phyloP scores from a whole-genome alignment of 306 rosid genomes.

The Quercus robur region DNA sequence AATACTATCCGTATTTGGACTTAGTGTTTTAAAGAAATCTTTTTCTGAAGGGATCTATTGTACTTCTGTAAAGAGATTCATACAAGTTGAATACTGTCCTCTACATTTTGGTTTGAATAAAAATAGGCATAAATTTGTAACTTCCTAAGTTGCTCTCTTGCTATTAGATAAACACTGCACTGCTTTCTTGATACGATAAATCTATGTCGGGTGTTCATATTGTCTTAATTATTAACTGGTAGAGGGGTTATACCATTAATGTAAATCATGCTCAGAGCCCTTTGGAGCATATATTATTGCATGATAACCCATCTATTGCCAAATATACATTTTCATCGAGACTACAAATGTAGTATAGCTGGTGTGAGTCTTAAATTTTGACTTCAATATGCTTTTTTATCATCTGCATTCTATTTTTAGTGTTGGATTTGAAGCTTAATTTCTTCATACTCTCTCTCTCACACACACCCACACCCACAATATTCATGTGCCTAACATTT shows the following conservation, averaged over 20 bases:
- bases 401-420: background rate
- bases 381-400: background rate
- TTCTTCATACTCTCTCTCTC: background rate
- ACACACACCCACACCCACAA: background rate
- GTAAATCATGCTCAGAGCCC: background rate
- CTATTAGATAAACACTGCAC: background rate
- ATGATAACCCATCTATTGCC: background rate
- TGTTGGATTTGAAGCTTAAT: slow-evolving; percentile 6
- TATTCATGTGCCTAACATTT: background rate
- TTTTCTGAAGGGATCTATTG: background rate
- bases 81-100: background rate
- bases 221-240: background rate
- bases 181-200: background rate
- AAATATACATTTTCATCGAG: background rate
- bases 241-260: background rate
- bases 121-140: background rate
- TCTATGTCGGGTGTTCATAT: no score
- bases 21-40: background rate
- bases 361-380: background rate
- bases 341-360: background rate
- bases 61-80: background rate
- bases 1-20: background rate
- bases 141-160: background rate
- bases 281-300: background rate
- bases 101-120: background rate